Evolutionary conservation across 805 yeast genomes (phyloP), one percentile per base, ranked within the genome.

Genomic region (Spathaspora sp.): DNA sequence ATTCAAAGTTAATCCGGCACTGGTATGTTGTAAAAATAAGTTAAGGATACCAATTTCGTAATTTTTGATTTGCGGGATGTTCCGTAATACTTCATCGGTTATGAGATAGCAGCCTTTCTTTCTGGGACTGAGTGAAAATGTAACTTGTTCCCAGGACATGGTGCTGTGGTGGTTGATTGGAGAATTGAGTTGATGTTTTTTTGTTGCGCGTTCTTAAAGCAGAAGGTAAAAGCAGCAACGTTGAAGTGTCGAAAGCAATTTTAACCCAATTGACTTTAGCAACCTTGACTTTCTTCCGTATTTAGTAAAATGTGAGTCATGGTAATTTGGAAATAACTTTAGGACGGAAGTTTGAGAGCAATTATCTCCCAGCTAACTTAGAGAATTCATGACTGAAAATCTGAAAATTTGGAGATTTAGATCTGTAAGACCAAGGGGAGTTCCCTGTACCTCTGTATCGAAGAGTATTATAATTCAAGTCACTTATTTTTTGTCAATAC

Each of bases 1-100:
- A 62, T 88, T 88, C 51, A 88, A 66, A 0, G 91, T 83, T 42
- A 88, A 65, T 0, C 85, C 94, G 4, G 92, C 92, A 9, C 90
- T 83, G 1, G 96, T 87, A 66, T 88, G 96, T 63, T 86, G 88
- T 45, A 87, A 68, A 63, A 89, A 88, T 23, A 88, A 66, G 58
- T 87, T 79, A 49, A 86, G 64, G 23, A 79, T 68, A 1, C 96
- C 96, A 9, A 86, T 69, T 61, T 83, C 79, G 66, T 79, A 82
- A 39, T 80, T 63, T 50, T 73, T 74, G 52, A 88, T 64, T 57
- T 85, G 83, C 0, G 92, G 90, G 11, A 89, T 61, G 16, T 78
- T 72, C 6, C 57, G 32, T 11, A 77, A 53, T 4, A 88, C 75
- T 57, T 87, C 94, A 46, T 85, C 84, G 1, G 91, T 86, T 51